Evolutionary conservation across 2,329 filamentous ascomycete species (phyloP).

Genomic region (Ilyonectria sp.): DNA sequence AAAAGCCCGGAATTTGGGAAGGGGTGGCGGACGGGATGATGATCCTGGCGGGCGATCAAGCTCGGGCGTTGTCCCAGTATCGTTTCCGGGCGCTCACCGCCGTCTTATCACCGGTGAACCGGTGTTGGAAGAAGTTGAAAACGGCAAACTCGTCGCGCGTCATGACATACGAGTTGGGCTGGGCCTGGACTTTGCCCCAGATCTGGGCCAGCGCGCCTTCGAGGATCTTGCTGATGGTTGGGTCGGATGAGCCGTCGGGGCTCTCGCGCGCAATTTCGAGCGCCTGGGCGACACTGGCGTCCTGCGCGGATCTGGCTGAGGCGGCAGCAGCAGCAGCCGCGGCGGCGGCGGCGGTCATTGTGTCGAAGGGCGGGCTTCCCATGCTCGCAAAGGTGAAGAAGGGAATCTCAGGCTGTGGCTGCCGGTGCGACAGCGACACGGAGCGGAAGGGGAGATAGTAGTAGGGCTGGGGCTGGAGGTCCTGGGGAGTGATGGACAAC

Average conservation of each 20-base stretch:
- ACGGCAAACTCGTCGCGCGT: slow-evolving; percentile 84
- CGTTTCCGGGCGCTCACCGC: slow-evolving; percentile 64
- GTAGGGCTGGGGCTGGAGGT: slow-evolving; percentile 44
- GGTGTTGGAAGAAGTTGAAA: slow-evolving; percentile 86
- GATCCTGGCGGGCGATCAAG: slow-evolving; percentile 47
- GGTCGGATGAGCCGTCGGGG: slow-evolving; percentile 75
- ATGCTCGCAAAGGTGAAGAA: slow-evolving; percentile 40
- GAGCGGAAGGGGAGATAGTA: slow-evolving; percentile 42
- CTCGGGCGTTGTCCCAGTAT: slow-evolving; percentile 67
- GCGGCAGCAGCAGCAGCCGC: slow-evolving; percentile 35
- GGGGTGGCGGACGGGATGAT: slow-evolving; percentile 26
- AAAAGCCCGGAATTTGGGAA: slow-evolving; percentile 22
- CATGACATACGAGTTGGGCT: slow-evolving; percentile 81
- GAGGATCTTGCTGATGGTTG: slow-evolving; percentile 74
- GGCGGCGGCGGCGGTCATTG: slow-evolving; percentile 40
- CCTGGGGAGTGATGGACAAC: slow-evolving; percentile 50
- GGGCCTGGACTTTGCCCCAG: slow-evolving; percentile 76
- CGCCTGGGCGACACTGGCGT: slow-evolving; percentile 72
- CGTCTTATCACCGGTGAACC: slow-evolving; percentile 70
- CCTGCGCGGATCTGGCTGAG: slow-evolving; percentile 44
- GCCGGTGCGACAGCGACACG: slow-evolving; percentile 21
- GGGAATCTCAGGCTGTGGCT: slow-evolving; percentile 34
- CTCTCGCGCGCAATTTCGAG: slow-evolving; percentile 84
- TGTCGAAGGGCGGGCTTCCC: slow-evolving; percentile 36
- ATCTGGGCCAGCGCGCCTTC: slow-evolving; percentile 75